Base-by-base conservation (phyloP, 345 rosid genomes). In the Corymbia maculata region DNA sequence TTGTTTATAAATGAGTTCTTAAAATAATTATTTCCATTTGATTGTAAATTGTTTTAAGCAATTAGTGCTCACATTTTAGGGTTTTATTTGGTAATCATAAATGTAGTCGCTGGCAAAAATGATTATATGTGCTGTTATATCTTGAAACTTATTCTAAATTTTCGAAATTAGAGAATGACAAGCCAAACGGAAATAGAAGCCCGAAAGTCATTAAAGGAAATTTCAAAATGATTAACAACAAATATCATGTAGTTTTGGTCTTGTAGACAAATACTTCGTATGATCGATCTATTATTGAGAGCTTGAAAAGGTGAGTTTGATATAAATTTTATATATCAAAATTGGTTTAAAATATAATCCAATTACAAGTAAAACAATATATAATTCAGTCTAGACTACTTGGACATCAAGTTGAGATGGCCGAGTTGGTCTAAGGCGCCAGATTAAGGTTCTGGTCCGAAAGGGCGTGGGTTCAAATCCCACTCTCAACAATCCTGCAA, bases 361-460 rank as follows among this genome's bases (percentile, higher is more conserved):
- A 36, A 36, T 17, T 59, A 50, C n/a, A n/a, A n/a, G n/a, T n/a
- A n/a, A n/a, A n/a, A n/a, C n/a, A n/a, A n/a, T 7, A 66, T 32
- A 14, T 64, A 3, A 8, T 14, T 66, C n/a, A 0, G 2, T 30
- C 3, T 36, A 4, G 42, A 4, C 0, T 0, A 0, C 6, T 0
- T 0, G 0, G 0, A 9, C 4, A 1, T 9, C 13, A 11, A 52
- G 98, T 96, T 93, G 96, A 94, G 94, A 95, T 95, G 99, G 98
- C 97, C 96, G 98, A 95, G 98, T 98, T 96, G 97, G 99, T 95
- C 96, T 94, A 95, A 96, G 99, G 98, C 97, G 98, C 97, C 96
- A 95, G 98, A 95, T 97, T 96, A 95, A 95, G 99, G 99, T 97
- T 95, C 98, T 96, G 97, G 98, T 98, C 96, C 97, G 98, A 96